These are phyloP conservation scores for Fusarium sp. DNA, from an alignment of 2,329 filamentous ascomycete species.

Conservation along the genomic window DNA sequence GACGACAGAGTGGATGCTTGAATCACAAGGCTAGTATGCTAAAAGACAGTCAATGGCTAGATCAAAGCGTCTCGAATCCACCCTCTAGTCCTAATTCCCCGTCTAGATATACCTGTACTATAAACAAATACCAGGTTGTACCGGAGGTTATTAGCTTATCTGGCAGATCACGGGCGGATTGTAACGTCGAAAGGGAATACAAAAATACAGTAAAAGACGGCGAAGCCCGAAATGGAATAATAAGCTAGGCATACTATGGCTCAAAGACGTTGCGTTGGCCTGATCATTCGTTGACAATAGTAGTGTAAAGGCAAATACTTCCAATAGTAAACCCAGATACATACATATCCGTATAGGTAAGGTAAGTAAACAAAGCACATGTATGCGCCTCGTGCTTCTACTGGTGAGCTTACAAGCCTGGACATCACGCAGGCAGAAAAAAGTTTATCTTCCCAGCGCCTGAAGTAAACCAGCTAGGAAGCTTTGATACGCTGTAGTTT, in stretches of 20 bases:
- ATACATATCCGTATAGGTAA: background rate
- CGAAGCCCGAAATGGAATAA: background rate
- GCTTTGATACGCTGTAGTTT: conserved; percentile 13
- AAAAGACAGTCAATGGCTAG: background rate
- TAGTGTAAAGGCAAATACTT: background rate
- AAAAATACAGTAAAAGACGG: background rate
- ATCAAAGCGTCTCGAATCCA: conserved; percentile 19
- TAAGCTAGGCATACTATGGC: background rate
- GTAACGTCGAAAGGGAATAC: background rate
- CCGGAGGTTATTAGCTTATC: background rate
- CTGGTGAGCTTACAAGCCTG: background rate
- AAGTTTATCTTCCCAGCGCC: background rate
- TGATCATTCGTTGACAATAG: background rate
- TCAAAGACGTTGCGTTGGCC: background rate
- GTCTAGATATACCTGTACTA: background rate
- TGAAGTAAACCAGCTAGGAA: background rate
- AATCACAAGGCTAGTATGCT: conserved; percentile 14
- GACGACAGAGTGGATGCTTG: conserved; percentile 15
- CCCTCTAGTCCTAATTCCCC: background rate
- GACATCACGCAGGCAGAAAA: background rate
- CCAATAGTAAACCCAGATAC: background rate
- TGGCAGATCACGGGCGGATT: background rate
- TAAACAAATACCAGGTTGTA: background rate
- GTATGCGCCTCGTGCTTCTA: conserved; percentile 1
- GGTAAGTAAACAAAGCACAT: conserved; percentile 8